Evolutionary conservation across 805 yeast genomes (phyloP).

Genomic region (Zygotorulaspora chibaensis): DNA sequence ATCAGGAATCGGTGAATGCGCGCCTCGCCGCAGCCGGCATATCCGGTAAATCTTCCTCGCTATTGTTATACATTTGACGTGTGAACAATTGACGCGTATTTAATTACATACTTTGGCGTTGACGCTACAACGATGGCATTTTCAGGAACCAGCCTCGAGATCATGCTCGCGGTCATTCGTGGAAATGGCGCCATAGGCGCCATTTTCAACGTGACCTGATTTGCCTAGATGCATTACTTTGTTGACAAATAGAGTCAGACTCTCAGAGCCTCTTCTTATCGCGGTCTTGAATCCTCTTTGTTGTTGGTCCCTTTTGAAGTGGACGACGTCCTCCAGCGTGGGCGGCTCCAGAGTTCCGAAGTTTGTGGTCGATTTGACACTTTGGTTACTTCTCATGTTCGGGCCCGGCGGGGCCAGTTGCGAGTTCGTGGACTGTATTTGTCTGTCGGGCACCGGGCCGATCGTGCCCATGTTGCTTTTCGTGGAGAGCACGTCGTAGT

Average conservation of each 20-base stretch:
- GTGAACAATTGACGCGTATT: no score
- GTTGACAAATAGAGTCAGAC: slow-evolving; percentile 34
- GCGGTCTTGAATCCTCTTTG: slow-evolving; percentile 27
- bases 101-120: no score
- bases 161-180: slow-evolving; percentile 5
- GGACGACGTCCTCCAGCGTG: slow-evolving; percentile 36
- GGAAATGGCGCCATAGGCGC: slow-evolving; percentile 19
- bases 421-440: neutral
- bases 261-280: slow-evolving; percentile 39
- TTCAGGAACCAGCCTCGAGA: slow-evolving; percentile 2
- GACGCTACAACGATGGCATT: neutral
- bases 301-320: slow-evolving; percentile 32
- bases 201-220: slow-evolving; percentile 4
- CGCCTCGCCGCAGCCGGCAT: no score
- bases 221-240: slow-evolving; percentile 16
- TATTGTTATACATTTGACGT: no score
- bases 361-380: slow-evolving; percentile 13
- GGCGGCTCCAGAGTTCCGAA: slow-evolving; percentile 37
- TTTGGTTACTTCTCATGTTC: slow-evolving; percentile 15
- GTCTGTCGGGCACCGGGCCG: slow-evolving; percentile 11
- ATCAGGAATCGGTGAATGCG: neutral
- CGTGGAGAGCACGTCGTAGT: slow-evolving; percentile 6
- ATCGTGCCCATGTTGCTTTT: slow-evolving; percentile 1
- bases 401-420: neutral
- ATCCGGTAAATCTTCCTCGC: no score